Evolutionary conservation across 345 rosid genomes (phyloP), one percentile per base, ranked within the genome.

Genomic region (Eucalyptus globulus): DNA sequence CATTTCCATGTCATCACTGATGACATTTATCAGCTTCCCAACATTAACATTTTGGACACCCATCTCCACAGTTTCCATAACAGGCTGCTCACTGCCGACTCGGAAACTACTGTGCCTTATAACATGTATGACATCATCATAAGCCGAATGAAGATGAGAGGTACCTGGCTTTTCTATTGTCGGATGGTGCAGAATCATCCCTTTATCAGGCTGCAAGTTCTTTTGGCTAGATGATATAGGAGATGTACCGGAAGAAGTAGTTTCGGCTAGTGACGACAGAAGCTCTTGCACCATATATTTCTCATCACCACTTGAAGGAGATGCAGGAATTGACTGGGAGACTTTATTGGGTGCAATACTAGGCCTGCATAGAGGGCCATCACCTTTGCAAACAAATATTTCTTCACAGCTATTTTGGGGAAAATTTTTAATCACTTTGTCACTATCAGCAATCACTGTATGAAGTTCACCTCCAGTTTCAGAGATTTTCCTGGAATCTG

Each of bases 91-190:
- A 69, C 95, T 95, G 89, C 99, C 98, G 29, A 96, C 97, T 69
- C 96, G 96, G 92, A 93, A 97, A 90, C 98, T 98, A 91, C 98
- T 94, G 93, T 95, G 99, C 89, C 96, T 92, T 88, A 95, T 94
- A 44, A 96, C 99, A 91, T 97, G 98, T 93, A 98, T 96, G 91
- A 96, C 93, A 87, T 97, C 98, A 60, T 96, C 98, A 88, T 95
- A 97, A 60, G 93, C 97, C 37, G 96, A 93, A 90, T 95, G 95
- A 89, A 87, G 91, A 89, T 94, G 93, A 40, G 95, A 88, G 69
- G 91, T 88, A n/a, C 49, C 80, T 27, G 94, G 90, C 88, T 93
- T 94, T 88, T 94, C 97, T 58, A 54, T 50, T 37, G 91, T 62
- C 88, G 93, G 86, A 88, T 89, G 93, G 88, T 90, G 94, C 88